Conservation (phyloP, 2,329 filamentous ascomycete species). For the Aspergillus aculeatus region DNA sequence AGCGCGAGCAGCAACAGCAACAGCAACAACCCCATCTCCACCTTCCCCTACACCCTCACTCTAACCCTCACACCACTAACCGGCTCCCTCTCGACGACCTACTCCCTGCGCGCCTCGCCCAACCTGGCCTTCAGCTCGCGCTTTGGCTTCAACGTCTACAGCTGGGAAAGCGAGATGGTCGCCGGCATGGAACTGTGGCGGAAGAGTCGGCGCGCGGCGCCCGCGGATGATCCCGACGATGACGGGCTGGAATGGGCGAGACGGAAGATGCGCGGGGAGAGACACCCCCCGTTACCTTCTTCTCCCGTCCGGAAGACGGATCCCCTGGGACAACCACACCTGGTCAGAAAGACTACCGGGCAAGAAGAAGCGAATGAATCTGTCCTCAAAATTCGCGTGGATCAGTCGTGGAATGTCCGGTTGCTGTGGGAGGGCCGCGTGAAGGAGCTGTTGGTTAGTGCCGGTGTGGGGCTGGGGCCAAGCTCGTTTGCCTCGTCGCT, state of each 20-base stretch:
- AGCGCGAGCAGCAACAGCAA: slow-evolving; percentile 9
- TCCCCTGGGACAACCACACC: neutral
- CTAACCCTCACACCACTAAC: slow-evolving; percentile 91
- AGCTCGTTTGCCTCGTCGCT: slow-evolving; percentile 34
- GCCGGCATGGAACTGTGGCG: slow-evolving; percentile 93
- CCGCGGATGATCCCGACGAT: slow-evolving; percentile 35
- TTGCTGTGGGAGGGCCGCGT: slow-evolving; percentile 89
- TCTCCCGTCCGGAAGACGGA: slow-evolving; percentile 9
- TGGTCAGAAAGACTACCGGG: slow-evolving; percentile 38
- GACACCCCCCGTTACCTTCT: slow-evolving; percentile 17
- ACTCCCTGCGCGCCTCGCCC: slow-evolving; percentile 82
- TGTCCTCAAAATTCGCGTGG: slow-evolving; percentile 84
- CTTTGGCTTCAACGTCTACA: slow-evolving; percentile 97
- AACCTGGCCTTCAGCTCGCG: slow-evolving; percentile 82
- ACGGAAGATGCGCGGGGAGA: slow-evolving; percentile 35
- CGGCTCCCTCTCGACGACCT: slow-evolving; percentile 87
- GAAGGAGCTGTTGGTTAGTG: slow-evolving; percentile 88
- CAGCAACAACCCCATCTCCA: slow-evolving; percentile 51
- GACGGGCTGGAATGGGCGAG: slow-evolving; percentile 46
- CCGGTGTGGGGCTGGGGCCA: slow-evolving; percentile 79
- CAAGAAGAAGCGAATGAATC: slow-evolving; percentile 67
- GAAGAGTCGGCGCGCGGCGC: slow-evolving; percentile 39
- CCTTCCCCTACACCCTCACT: slow-evolving; percentile 90
- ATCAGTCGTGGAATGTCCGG: slow-evolving; percentile 83
- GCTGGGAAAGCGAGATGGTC: slow-evolving; percentile 92